Conservation (phyloP, 768 basidiomycete species). For the Hericium alpestre region DNA sequence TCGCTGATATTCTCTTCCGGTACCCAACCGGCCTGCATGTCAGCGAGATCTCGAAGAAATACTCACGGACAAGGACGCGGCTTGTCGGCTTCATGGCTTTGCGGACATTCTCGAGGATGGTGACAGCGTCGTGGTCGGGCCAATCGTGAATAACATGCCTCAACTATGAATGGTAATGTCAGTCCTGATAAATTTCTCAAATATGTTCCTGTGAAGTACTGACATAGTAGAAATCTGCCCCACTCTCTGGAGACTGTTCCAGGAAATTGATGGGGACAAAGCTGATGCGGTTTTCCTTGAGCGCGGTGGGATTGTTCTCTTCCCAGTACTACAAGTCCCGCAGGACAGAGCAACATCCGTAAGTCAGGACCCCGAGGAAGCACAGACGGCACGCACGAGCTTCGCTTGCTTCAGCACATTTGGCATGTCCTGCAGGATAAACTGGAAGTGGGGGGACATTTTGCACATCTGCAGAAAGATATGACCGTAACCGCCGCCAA, state of each 20-base stretch:
- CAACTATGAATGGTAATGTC: conserved; percentile 16
- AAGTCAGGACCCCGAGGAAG: neutral
- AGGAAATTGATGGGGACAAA: conserved; percentile 32
- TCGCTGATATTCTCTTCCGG: conserved; percentile 30
- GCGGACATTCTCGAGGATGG: conserved; percentile 27
- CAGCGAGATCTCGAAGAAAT: conserved; percentile 20
- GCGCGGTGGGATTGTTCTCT: conserved; percentile 22
- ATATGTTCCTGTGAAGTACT: neutral
- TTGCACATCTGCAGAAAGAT: conserved; percentile 18
- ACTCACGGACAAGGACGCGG: conserved; percentile 29
- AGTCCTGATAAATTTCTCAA: neutral
- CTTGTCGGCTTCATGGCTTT: conserved; percentile 26
- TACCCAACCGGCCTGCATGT: conserved; percentile 27
- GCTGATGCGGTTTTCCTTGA: conserved; percentile 24
- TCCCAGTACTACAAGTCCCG: conserved; percentile 20
- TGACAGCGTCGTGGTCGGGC: conserved; percentile 25
- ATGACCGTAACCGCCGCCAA: conserved; percentile 23
- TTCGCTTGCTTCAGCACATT: conserved; percentile 21
- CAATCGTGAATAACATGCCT: conserved; percentile 33
- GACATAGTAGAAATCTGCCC: conserved; percentile 33
- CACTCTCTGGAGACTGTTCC: conserved; percentile 23
- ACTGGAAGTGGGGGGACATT: conserved; percentile 17
- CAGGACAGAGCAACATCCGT: neutral
- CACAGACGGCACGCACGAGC: conserved; percentile 6
- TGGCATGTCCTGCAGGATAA: conserved; percentile 24